phyloP scores from a whole-genome alignment of 31 red algal species.

The Endocladia muricata region DNA sequence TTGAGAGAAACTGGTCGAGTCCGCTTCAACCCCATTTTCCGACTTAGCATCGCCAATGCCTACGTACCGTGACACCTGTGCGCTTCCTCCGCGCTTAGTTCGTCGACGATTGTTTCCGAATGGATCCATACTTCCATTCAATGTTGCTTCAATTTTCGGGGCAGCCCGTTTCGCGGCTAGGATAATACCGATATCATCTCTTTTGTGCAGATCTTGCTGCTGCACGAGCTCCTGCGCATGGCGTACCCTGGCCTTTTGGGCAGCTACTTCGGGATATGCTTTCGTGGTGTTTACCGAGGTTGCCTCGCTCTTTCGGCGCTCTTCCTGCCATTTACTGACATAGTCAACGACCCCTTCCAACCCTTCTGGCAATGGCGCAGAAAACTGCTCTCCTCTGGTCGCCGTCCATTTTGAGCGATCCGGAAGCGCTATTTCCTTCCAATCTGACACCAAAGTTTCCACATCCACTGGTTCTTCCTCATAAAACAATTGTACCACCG shows the following conservation, averaged over 20 bases:
- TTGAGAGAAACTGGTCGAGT: not conserved
- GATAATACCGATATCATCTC: constrained; percentile 2
- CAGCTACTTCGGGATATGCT: constrained; percentile 34
- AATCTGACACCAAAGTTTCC: constrained; percentile 19
- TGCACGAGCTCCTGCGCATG: constrained; percentile 24
- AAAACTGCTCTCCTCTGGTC: constrained; percentile 30
- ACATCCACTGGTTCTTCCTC: constrained; percentile 48
- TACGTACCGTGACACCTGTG: not conserved
- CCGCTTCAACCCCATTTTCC: not conserved
- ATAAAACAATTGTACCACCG: constrained; percentile 43
- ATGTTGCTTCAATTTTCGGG: constrained; percentile 30
- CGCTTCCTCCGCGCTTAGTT: constrained; percentile 1
- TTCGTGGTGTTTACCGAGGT: not conserved
- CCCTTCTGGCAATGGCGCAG: constrained; percentile 23
- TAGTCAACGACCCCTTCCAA: constrained; percentile 28
- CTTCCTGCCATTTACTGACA: constrained; percentile 18
- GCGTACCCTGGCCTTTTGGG: constrained; percentile 29
- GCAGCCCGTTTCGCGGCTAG: constrained; percentile 39
- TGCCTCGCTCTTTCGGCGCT: not conserved
- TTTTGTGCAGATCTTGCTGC: constrained; percentile 32
- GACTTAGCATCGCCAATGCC: not conserved
- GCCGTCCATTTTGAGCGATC: constrained; percentile 38
- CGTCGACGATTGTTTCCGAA: constrained; percentile 22
- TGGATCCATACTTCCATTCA: constrained; percentile 26
- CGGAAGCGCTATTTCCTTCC: constrained; percentile 27